Evolutionary conservation across 805 yeast species (phyloP).

Genomic region (Cyberlindnera maritima): DNA sequence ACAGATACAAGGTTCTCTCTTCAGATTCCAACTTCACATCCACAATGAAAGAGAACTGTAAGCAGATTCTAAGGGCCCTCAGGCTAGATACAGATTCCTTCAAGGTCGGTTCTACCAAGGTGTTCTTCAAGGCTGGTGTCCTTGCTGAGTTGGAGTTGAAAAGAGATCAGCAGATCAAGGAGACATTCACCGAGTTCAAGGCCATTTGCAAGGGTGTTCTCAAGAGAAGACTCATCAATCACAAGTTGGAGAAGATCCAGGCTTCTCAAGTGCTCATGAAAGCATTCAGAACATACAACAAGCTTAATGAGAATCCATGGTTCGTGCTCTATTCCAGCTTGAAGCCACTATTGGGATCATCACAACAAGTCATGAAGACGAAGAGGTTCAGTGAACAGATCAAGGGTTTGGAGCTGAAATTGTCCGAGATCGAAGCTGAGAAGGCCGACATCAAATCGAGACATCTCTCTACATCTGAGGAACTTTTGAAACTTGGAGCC

Average conservation of each 20-base stretch:
- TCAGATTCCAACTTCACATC: slow-evolving; percentile 40
- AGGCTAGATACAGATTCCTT: slow-evolving; percentile 71
- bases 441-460: slow-evolving; percentile 29
- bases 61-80: slow-evolving; percentile 60
- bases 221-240: slow-evolving; percentile 46
- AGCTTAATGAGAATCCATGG: slow-evolving; percentile 67
- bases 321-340: slow-evolving; percentile 65
- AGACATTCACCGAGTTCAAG: slow-evolving; percentile 59
- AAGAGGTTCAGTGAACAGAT: slow-evolving; percentile 58
- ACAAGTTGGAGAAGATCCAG: slow-evolving; percentile 55
- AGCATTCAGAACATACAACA: slow-evolving; percentile 53
- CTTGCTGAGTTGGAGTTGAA: slow-evolving; percentile 81
- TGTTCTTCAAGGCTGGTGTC: slow-evolving; percentile 95
- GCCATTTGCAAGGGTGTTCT: slow-evolving; percentile 62
- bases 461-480: slow-evolving; percentile 27
- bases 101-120: slow-evolving; percentile 90
- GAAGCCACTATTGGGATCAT: slow-evolving; percentile 71
- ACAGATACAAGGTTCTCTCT: slow-evolving; percentile 70
- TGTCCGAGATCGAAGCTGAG: slow-evolving; percentile 36
- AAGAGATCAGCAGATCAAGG: slow-evolving; percentile 62
- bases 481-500: slow-evolving; percentile 31
- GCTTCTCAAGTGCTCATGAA: slow-evolving; percentile 68
- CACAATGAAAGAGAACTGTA: slow-evolving; percentile 66
- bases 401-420: slow-evolving; percentile 44
- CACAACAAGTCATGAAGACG: slow-evolving; percentile 56